Evolutionary conservation across 1,284 basidiomycete species (phyloP), one percentile per base, ranked within the genome.

Genomic region (Trichosporon inkin): DNA sequence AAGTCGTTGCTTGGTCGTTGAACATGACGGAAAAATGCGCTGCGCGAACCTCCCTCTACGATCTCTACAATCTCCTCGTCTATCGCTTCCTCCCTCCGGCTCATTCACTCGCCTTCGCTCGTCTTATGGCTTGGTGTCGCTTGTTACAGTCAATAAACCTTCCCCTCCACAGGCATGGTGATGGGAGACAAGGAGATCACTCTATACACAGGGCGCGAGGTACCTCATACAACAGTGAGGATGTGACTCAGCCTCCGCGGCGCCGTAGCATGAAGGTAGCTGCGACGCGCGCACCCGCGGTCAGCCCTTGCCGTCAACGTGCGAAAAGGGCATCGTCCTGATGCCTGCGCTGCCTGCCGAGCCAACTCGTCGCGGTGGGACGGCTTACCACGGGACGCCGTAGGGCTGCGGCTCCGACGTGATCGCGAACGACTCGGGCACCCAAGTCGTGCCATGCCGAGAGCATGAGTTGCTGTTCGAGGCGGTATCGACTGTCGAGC

Each of bases 391-490:
- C 78, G 55, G 68, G 70, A 20, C 73, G 64, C 36, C 62, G 64
- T 16, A 62, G 52, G 6, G 63, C 67, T 16, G 68, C 67, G 8
- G 54, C 56, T 10, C 53, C 56, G 24, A 77, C 49, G 55, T 75
- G 74, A 47, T 81, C 82, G 62, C 88, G 83, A 44, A 84, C 80
- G 14, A 81, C 82, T 47, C 82, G 81, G 81, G 88, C 85, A 3
- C 89, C 88, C 39, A 84, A 76, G 41, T 80, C 81, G 71, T 92
- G 89, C 65, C 91, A 81, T 10, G 85, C 84, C 55, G 86, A 83
- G 20, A 91, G 79, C 85, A 94, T 88, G 57, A 91, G 81, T 66
- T 87, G 84, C 66, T 91, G 88, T 74, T 94, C 91, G 54, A 83
- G 81, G 58, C 83, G 81, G 71, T 91, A 90, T 22, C 84, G 83